Evolutionary conservation across 225 moss, liverwort and hornwort genomes (phyloP).

Genomic region (Bryum argenteum): DNA sequence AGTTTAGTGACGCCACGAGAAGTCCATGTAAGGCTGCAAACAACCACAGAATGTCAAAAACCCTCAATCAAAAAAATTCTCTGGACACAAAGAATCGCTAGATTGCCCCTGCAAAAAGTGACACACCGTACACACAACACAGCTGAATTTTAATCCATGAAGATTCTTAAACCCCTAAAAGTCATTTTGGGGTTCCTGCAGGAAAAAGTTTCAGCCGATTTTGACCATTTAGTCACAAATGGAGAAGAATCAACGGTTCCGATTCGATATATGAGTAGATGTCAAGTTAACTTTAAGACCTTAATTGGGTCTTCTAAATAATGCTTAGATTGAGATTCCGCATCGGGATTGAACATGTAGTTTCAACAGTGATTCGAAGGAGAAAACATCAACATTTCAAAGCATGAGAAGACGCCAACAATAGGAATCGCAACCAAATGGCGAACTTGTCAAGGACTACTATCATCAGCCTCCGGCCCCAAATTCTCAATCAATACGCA

Average conservation of each 20-base stretch:
- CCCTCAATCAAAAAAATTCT: conserved; percentile 7
- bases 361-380: too few species aligned
- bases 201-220: too few species aligned
- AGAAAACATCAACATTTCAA: conserved; percentile 4
- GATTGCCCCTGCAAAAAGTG: not conserved
- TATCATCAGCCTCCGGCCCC: conserved; percentile 15
- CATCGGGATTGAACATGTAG: too few species aligned
- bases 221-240: too few species aligned
- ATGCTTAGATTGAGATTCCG: too few species aligned
- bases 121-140: not conserved
- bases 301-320: too few species aligned
- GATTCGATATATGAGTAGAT: too few species aligned
- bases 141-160: not conserved
- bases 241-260: too few species aligned
- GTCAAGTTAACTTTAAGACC: too few species aligned
- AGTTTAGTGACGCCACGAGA: conserved; percentile 28
- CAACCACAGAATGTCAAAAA: conserved; percentile 36
- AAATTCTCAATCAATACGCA: conserved; percentile 34
- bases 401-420: conserved; percentile 20
- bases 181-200: too few species aligned
- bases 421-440: conserved; percentile 15
- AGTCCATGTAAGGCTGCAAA: conserved; percentile 47
- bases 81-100: not conserved
- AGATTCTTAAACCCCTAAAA: too few species aligned
- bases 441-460: conserved; percentile 19